These are phyloP conservation scores for Aspergillus quadricinctus DNA, from an alignment of 2,329 filamentous ascomycete genomes.

Conservation along the genomic window DNA sequence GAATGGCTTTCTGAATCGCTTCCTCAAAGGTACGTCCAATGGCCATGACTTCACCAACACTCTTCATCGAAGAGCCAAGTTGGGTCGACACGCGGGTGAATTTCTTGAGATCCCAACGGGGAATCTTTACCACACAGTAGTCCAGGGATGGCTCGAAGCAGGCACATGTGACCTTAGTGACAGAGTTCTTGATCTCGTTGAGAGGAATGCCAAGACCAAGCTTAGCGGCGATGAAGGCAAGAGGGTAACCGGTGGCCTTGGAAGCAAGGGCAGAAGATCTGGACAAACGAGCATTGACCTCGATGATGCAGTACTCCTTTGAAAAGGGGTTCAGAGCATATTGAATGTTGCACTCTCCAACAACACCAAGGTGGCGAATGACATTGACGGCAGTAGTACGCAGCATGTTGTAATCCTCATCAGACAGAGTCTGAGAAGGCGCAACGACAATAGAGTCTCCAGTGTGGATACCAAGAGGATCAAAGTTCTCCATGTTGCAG, in stretches of 20 bases:
- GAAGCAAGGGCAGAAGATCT: conserved; percentile 93
- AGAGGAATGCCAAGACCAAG: conserved; percentile 89
- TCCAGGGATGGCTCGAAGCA: conserved; percentile 98
- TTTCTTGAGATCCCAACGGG: conserved; percentile 98
- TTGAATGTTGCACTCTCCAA: conserved; percentile 98
- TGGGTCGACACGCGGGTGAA: conserved; percentile 95
- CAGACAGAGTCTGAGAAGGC: conserved; percentile 91
- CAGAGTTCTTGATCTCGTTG: conserved; percentile 93
- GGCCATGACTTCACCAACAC: conserved; percentile 98
- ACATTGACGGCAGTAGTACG: conserved; percentile 95
- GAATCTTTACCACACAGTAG: conserved; percentile 98
- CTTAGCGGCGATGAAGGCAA: conserved; percentile 96
- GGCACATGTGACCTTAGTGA: conserved; percentile 91
- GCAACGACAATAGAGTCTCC: conserved; percentile 98
- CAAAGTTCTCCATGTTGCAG: conserved; percentile 99
- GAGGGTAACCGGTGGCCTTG: conserved; percentile 92
- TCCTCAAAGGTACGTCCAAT: conserved; percentile 97
- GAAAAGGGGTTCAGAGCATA: conserved; percentile 96
- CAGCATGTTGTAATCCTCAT: conserved; percentile 99
- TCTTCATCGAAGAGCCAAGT: conserved; percentile 98
- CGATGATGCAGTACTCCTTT: conserved; percentile 96
- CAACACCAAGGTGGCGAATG: conserved; percentile 92
- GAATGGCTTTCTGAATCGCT: conserved; percentile 96
- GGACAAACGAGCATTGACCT: conserved; percentile 95
- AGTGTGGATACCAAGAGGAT: conserved; percentile 95